These are phyloP conservation scores for Lavandula angustifolia DNA, from an alignment of 257 asterid species.

Conservation along the genomic window DNA sequence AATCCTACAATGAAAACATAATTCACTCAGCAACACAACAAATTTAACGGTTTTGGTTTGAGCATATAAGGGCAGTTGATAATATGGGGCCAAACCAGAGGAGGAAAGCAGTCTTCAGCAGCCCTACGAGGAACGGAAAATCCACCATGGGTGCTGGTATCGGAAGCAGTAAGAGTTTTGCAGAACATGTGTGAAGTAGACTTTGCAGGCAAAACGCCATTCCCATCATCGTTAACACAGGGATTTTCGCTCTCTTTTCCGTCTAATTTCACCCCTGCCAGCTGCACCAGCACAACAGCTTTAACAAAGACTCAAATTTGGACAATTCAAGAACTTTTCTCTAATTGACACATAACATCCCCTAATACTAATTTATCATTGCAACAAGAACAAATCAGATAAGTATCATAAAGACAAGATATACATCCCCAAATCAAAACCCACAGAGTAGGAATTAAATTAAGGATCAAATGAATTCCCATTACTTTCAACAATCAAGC, in stretches of 20 bases:
- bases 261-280: constrained; percentile 47
- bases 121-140: constrained; percentile 99
- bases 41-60: constrained; percentile 2
- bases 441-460: constrained; percentile 12
- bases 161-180: constrained; percentile 95
- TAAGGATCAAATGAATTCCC: constrained; percentile 13
- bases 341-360: constrained; percentile 1
- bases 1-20: constrained; percentile 54
- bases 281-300: constrained; percentile 39
- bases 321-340: not conserved
- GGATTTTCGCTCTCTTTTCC: constrained; percentile 60
- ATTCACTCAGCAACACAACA: constrained; percentile 19
- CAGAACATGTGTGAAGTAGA: constrained; percentile 96
- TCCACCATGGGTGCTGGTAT: constrained; percentile 98
- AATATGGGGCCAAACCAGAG: constrained; percentile 60
- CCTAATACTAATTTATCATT: constrained; percentile 1
- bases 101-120: constrained; percentile 99
- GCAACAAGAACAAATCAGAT: constrained; percentile 5
- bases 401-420: not conserved
- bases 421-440: constrained; percentile 3
- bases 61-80: constrained; percentile 11
- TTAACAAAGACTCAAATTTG: constrained; percentile 16
- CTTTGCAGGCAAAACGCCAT: constrained; percentile 54
- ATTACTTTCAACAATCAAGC: constrained; percentile 18
- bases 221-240: constrained; percentile 56